A percentile compares a stretch with the other conserved stretches of the same genome.
phyloP scores from a whole-genome alignment of 1,139 yeast species.

The Pneumocystis sp. region DNA sequence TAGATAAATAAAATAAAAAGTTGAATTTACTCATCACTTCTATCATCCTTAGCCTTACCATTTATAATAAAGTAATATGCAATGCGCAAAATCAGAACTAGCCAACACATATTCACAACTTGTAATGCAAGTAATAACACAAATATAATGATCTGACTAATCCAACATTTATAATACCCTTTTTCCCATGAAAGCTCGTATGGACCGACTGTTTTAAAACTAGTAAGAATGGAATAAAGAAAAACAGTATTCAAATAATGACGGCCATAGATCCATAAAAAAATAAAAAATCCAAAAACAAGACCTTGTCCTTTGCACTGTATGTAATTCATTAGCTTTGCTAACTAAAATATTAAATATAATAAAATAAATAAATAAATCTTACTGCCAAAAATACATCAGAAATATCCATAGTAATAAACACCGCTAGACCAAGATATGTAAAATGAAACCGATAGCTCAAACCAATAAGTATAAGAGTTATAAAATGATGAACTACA shows the following conservation, averaged over 20 bases:
- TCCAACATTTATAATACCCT: slow-evolving; percentile 91
- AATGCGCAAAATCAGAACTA: slow-evolving; percentile 65
- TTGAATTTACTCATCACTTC: slow-evolving; percentile 63
- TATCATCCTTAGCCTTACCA: slow-evolving; percentile 58
- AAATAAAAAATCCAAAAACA: slow-evolving; percentile 52
- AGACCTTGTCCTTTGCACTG: slow-evolving; percentile 51
- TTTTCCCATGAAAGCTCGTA: slow-evolving; percentile 61
- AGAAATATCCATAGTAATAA: slow-evolving; percentile 88
- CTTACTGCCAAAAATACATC: slow-evolving; percentile 63
- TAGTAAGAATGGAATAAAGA: slow-evolving; percentile 77
- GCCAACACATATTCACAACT: slow-evolving; percentile 76
- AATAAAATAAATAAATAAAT: neutral
- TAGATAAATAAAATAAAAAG: neutral
- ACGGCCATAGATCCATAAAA: slow-evolving; percentile 73
- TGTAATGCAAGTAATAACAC: slow-evolving; percentile 64
- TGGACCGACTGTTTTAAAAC: slow-evolving; percentile 43
- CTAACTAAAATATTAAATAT: slow-evolving; percentile 21
- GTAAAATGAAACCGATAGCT: slow-evolving; percentile 95
- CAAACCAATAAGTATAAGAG: slow-evolving; percentile 72
- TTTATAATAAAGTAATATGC: slow-evolving; percentile 46
- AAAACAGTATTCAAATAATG: slow-evolving; percentile 70
- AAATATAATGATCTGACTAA: slow-evolving; percentile 82
- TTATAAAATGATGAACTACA: slow-evolving; percentile 82
- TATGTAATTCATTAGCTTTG: slow-evolving; percentile 73
- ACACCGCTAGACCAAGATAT: slow-evolving; percentile 83